Base-by-base conservation (phyloP, 2,329 filamentous ascomycete species). In the Sarocladiaceae sp. region DNA sequence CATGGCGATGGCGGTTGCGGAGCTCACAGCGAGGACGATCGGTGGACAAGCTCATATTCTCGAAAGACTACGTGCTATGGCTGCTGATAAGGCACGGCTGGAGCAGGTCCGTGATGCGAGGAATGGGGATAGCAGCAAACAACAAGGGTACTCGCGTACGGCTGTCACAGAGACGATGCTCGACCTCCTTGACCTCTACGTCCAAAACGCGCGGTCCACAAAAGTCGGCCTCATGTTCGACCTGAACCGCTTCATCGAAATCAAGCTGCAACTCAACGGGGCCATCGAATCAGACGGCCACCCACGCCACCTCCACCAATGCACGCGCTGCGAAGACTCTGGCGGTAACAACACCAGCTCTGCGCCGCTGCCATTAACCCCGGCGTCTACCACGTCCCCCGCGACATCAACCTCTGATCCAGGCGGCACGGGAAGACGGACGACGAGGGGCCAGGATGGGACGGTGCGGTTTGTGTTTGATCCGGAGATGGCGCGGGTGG, bases 391-490 rank as follows among this genome's bases (percentile, higher is more conserved):
- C 3, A 58, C 59, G 12, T 63, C 33, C 6, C 45, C 44, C 13
- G 32, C 40, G 7, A 18, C 34, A 7, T 24, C 45, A 16, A 33
- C 44, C 10, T 45, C 44, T 12, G 20, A 35, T 2, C 40, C 34
- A 27, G 15, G 16, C 21, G 24, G 16, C 26, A 20, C 4, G 23
- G n/a, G 11, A 43, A 23, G 33, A 41, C 15, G 19, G 12, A 41
- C 37, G 4, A 60, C 61, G 56, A 50, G 69, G 63, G 53, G 70
- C 58, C 62, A 74, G 54, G 83, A 88, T 18, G 85, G 85, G 6
- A 95, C 91, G 0, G 80, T 94, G 51, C 79, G 93, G 6, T 97
- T 95, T 61, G 88, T 96, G 64, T 82, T 97, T 40, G 86, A 95
- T 51, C 79, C 83, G 0, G 82, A 84, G 45, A 77, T 83, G 41